These are phyloP conservation scores for Boletus pseudopeckii DNA, from an alignment of 768 basidiomycete species.

Conservation along the genomic window DNA sequence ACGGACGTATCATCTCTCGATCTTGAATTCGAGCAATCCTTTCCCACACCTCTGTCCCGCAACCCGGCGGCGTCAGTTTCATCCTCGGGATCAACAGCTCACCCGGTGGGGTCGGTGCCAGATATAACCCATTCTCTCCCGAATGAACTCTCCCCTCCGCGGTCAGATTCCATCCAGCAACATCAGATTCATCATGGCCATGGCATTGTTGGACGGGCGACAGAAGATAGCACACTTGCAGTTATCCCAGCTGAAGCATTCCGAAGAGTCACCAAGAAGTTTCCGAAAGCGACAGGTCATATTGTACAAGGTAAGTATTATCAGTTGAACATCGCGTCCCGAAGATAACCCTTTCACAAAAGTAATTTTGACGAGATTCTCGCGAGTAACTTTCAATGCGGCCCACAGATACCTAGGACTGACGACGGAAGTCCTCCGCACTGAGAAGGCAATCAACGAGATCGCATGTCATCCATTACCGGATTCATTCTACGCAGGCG, in stretches of 20 bases:
- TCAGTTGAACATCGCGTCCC: conserved; percentile 2
- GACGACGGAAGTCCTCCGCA: conserved; percentile 91
- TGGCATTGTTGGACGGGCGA: conserved; percentile 87
- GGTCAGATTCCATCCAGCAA: conserved; percentile 23
- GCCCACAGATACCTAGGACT: conserved; percentile 95
- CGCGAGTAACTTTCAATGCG: conserved; percentile 95
- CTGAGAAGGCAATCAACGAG: conserved; percentile 96
- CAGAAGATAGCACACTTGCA: conserved; percentile 92
- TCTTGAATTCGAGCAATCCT: conserved; percentile 33
- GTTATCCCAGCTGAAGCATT: conserved; percentile 99
- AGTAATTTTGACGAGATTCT: conserved; percentile 95
- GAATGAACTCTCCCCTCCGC: conserved; percentile 20
- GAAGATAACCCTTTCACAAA: conserved; percentile 7
- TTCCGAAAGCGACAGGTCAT: conserved; percentile 94
- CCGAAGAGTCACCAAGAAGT: conserved; percentile 88
- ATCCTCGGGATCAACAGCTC: conserved; percentile 68
- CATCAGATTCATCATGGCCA: conserved; percentile 57
- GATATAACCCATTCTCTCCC: conserved; percentile 18
- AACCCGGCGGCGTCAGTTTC: conserved; percentile 56
- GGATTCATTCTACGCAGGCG: conserved; percentile 84
- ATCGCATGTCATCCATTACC: conserved; percentile 96
- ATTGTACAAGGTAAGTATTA: conserved; percentile 77
- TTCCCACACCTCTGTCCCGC: conserved; percentile 30
- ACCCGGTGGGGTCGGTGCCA: conserved; percentile 37
- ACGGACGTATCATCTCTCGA: conserved; percentile 66